Evolutionary conservation across 495 filamentous ascomycete species (phyloP).

Genomic region (Aspergillus hancockii): DNA sequence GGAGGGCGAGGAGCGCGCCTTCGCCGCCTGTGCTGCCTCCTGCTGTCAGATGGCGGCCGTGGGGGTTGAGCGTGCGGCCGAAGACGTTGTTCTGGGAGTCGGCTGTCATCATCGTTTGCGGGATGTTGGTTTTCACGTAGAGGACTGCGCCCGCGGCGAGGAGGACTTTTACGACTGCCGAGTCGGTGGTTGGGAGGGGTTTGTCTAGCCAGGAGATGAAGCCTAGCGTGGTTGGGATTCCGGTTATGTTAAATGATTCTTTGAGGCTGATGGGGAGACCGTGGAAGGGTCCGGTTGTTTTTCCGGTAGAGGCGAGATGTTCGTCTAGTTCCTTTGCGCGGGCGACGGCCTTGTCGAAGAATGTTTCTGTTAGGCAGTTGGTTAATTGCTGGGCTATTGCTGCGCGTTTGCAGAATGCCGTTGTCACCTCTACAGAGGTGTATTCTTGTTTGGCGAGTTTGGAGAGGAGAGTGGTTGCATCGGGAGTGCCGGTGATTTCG

Average conservation of each 20-base stretch:
- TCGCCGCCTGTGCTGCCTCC: constrained; percentile 68
- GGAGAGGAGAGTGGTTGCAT: constrained; percentile 44
- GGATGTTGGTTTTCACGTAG: constrained; percentile 63
- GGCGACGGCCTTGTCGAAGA: constrained; percentile 42
- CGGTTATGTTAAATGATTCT: constrained; percentile 59
- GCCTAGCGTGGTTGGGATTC: constrained; percentile 33
- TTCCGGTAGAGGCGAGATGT: constrained; percentile 28
- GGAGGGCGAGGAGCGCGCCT: constrained; percentile 57
- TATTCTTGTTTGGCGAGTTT: constrained; percentile 33
- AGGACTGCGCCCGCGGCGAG: constrained; percentile 46
- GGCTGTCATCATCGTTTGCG: constrained; percentile 55
- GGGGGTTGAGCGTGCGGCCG: constrained; percentile 55
- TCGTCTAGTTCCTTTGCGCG: constrained; percentile 38
- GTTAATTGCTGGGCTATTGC: constrained; percentile 38
- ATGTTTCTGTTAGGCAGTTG: constrained; percentile 60
- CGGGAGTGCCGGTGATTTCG: constrained; percentile 52
- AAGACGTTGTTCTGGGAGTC: constrained; percentile 37
- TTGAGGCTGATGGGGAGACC: constrained; percentile 67
- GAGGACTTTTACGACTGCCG: constrained; percentile 38
- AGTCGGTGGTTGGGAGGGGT: constrained; percentile 38
- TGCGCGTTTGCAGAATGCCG: constrained; percentile 57
- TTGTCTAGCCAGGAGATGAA: constrained; percentile 52
- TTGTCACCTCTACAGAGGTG: constrained; percentile 50
- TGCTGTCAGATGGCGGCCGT: constrained; percentile 47
- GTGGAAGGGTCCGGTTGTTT: constrained; percentile 58